Evolutionary conservation across 2,329 filamentous ascomycete species (phyloP).

Genomic region (Exophiala xenobiotica): DNA sequence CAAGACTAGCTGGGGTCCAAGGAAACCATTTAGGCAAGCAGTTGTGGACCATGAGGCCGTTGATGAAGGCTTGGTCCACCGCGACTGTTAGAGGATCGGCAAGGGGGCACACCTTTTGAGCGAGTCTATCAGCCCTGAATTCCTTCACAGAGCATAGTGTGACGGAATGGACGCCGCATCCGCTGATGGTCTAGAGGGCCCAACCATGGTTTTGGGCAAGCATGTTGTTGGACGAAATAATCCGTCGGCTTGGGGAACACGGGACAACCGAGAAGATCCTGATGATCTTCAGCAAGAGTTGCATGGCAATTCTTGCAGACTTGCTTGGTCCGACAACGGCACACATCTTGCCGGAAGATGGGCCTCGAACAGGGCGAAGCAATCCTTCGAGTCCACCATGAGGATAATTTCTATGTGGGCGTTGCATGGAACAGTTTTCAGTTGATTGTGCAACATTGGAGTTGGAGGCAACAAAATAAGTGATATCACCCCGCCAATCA

Average conservation of each 20-base stretch:
- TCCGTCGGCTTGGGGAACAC: neutral
- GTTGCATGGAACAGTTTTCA: neutral
- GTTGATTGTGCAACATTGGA: conserved; percentile 1
- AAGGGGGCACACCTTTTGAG: neutral
- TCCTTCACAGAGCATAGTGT: conserved; percentile 12
- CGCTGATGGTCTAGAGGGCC: neutral
- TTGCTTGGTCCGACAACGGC: neutral
- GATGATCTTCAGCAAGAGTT: neutral
- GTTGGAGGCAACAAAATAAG: neutral
- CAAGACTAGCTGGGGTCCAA: neutral
- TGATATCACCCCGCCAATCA: neutral
- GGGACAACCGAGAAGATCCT: neutral
- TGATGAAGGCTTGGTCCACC: neutral
- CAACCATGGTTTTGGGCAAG: neutral
- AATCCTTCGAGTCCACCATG: neutral
- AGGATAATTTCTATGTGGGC: neutral
- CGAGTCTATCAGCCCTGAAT: neutral
- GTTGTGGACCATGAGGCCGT: neutral
- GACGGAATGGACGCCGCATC: conserved; percentile 8
- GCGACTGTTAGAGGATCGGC: neutral
- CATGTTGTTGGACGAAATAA: neutral
- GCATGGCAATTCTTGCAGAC: neutral
- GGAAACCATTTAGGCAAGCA: neutral
- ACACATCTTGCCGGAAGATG: neutral
- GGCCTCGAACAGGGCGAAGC: neutral